Evolutionary conservation across 352 stramenopile genomes (phyloP), one percentile per base, ranked within the genome.

Genomic region (Saprolegnia parasitica): DNA sequence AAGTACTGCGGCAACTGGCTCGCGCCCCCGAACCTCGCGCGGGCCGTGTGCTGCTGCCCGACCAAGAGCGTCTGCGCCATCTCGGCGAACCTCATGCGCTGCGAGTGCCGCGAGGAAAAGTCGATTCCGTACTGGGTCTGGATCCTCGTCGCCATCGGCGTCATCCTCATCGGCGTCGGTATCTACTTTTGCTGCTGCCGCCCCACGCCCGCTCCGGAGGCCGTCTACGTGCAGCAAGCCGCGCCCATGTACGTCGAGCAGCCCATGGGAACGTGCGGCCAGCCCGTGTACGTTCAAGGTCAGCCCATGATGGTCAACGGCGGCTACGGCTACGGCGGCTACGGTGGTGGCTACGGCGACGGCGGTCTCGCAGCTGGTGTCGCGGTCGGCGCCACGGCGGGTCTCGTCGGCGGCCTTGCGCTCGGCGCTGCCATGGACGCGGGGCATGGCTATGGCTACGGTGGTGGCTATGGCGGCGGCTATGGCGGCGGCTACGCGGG

Each of bases 121-220:
- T 35, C 18, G 20, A 62, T 45, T 16, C 18, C 55, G 29, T 45
- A 21, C 18, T 62, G 55, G 55, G 55, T 62, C 11, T 62, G 55
- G 55, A n/a, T 62, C 35, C 26, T 39, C 24, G 55, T 62, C 20
- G 55, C 24, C 16, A n/a, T 62, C 20, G 55, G 55, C 18, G 32
- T 35, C 18, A 23, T 32, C 24, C 55, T 62, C 55, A n/a, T 62
- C 55, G n/a, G n/a, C 35, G 16, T 39, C 24, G 26, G 18, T 5
- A 32, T 62, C 24, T 62, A 35, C 21, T 62, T 40, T 35, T 62
- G 23, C 18, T 62, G 55, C 55, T 62, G 55, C 29, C 55, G 55
- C 9, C 23, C 6, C 35, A 35, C 20, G 10, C 15, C 15, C 35
- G 9, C 20, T 1, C 20, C 26, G 5, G 21, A 62, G 35, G 5